These are phyloP conservation scores for Hypocreales sp. DNA, from an alignment of 2,329 filamentous ascomycete species.

Conservation along the genomic window DNA sequence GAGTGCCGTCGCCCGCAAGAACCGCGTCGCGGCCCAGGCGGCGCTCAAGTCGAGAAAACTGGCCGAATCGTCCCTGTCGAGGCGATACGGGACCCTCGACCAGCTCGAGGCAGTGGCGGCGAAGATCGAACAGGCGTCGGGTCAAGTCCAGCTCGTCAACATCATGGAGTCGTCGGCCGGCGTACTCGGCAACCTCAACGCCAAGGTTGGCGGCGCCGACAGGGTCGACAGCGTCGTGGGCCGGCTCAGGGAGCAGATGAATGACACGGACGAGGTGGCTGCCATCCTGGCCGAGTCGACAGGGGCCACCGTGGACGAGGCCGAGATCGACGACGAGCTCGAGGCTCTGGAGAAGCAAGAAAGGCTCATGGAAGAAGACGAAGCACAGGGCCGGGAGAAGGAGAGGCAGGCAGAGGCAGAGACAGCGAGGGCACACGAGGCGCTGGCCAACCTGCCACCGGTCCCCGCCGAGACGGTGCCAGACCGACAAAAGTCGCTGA, in stretches of 20 bases:
- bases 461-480: slow-evolving; percentile 20
- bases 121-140: slow-evolving; percentile 74
- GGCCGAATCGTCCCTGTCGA: slow-evolving; percentile 56
- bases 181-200: slow-evolving; percentile 59
- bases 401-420: slow-evolving; percentile 26
- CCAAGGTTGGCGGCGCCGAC: slow-evolving; percentile 61
- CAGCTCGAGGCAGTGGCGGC: slow-evolving; percentile 73
- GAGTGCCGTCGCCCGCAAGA: slow-evolving; percentile 55
- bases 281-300: slow-evolving; percentile 54
- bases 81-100: slow-evolving; percentile 55
- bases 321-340: slow-evolving; percentile 77
- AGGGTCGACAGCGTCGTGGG: slow-evolving; percentile 64
- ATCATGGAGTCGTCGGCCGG: slow-evolving; percentile 67
- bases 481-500: slow-evolving; percentile 10
- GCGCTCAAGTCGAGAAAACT: slow-evolving; percentile 72
- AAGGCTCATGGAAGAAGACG: slow-evolving; percentile 31
- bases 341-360: slow-evolving; percentile 54
- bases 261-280: slow-evolving; percentile 66
- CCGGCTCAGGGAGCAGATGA: slow-evolving; percentile 64
- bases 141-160: slow-evolving; percentile 69
- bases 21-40: slow-evolving; percentile 58
- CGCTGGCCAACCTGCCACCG: slow-evolving; percentile 33
- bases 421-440: slow-evolving; percentile 34
- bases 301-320: slow-evolving; percentile 50
- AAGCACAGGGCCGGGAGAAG: slow-evolving; percentile 27